These are phyloP conservation scores for Phlyctochytrium planicorne DNA, from an alignment of 192 early-diverging fungal species.

Conservation along the genomic window DNA sequence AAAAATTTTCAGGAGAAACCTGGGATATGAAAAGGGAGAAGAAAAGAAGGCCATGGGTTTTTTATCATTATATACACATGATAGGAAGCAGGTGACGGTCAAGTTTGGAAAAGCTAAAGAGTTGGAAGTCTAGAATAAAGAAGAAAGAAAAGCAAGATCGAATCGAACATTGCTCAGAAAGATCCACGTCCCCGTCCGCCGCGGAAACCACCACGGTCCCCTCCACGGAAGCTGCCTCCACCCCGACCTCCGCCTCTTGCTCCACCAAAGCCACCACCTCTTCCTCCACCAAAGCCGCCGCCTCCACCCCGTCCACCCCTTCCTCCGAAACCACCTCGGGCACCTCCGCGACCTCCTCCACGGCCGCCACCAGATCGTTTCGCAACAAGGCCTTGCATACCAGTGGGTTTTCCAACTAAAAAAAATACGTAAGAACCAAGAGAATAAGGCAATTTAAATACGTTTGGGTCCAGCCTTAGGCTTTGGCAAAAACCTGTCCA, in stretches of 20 bases:
- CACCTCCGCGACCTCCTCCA: constrained; percentile 42
- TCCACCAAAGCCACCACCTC: constrained; percentile 22
- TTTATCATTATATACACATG: too few relatives aligned
- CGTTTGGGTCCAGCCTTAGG: constrained; percentile 70
- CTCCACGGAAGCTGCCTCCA: constrained; percentile 41
- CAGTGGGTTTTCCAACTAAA: constrained; percentile 60
- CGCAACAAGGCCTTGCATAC: constrained; percentile 61
- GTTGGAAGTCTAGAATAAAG: too few relatives aligned
- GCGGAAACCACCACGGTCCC: constrained; percentile 17
- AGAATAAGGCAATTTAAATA: constrained; percentile 23
- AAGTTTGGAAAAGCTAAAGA: too few relatives aligned
- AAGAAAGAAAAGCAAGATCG: too few relatives aligned
- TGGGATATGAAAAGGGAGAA: too few relatives aligned
- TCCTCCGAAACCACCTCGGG: too few relatives aligned
- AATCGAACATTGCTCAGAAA: too few relatives aligned
- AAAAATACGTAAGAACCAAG: constrained; percentile 6
- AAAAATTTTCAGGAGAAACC: too few relatives aligned
- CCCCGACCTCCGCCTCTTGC: constrained; percentile 18
- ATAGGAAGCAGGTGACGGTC: too few relatives aligned
- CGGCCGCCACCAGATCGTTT: constrained; percentile 60
- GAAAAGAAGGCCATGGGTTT: too few relatives aligned
- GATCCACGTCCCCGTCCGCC: constrained; percentile 37
- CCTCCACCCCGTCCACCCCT: constrained; percentile 36
- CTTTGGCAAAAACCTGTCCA: constrained; percentile 97
- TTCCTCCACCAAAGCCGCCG: constrained; percentile 31